Percentiles rank a stretch among this genome's conserved stretches.
These are phyloP conservation scores for Sordaria brevicollis DNA, from an alignment of 495 filamentous ascomycete genomes.

Conservation along the genomic window DNA sequence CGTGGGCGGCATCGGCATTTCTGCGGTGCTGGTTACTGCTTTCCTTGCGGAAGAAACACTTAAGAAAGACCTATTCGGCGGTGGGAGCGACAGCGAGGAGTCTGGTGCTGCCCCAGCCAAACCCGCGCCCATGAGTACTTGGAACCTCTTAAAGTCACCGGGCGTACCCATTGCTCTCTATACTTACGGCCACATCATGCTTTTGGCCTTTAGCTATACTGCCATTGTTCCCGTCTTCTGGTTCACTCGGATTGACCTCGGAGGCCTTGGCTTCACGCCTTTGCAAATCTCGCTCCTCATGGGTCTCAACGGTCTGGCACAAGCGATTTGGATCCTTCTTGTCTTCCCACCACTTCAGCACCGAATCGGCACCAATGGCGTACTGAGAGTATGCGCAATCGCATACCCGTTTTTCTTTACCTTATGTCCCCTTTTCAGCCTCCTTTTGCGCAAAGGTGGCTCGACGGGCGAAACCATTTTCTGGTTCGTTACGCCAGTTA, in stretches of 20 bases:
- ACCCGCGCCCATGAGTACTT: conserved; percentile 29
- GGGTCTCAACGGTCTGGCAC: conserved; percentile 45
- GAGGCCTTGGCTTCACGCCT: conserved; percentile 51
- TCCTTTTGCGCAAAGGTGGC: conserved; percentile 34
- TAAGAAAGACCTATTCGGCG: conserved; percentile 3
- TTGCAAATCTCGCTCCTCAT: conserved; percentile 50
- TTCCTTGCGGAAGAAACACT: conserved; percentile 49
- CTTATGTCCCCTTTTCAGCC: conserved; percentile 38
- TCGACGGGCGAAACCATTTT: conserved; percentile 29
- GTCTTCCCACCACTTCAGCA: conserved; percentile 51
- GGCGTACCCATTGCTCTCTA: conserved; percentile 53
- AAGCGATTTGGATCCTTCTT: conserved; percentile 55
- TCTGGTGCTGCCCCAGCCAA: conserved; percentile 13
- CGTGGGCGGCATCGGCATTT: conserved; percentile 37
- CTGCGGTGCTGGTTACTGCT: conserved; percentile 35
- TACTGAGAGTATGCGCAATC: conserved; percentile 41
- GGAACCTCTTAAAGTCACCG: conserved; percentile 47
- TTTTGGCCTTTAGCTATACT: conserved; percentile 55
- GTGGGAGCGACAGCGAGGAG: conserved; percentile 10
- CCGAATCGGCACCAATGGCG: conserved; percentile 48
- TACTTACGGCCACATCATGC: conserved; percentile 49
- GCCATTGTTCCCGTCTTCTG: conserved; percentile 54
- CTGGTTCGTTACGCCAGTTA: conserved; percentile 39
- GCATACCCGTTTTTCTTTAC: conserved; percentile 51
- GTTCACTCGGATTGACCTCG: conserved; percentile 43